phyloP scores from a whole-genome alignment of 768 basidiomycete species.

The Amanita rubescens region DNA sequence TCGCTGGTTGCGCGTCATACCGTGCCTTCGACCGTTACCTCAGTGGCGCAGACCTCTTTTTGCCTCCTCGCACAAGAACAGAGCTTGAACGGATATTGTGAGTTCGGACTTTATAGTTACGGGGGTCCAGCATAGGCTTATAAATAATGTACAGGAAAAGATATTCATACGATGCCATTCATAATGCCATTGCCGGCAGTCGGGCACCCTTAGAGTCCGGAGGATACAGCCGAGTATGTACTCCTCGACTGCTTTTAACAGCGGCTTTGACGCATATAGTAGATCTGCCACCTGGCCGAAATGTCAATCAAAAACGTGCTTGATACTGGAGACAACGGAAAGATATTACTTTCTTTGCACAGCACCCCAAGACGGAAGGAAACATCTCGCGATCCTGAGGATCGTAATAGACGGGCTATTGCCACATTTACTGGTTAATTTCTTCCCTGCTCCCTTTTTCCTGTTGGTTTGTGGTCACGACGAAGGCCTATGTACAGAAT shows the following conservation, averaged over 20 bases:
- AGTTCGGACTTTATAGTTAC: conserved; percentile 21
- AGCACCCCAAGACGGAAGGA: conserved; percentile 17
- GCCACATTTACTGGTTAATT: conserved; percentile 24
- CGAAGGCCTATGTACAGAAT: background rate
- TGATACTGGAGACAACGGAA: conserved; percentile 59
- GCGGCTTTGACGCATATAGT: background rate
- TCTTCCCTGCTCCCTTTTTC: background rate
- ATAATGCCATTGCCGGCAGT: conserved; percentile 69
- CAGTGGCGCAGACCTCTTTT: conserved; percentile 61
- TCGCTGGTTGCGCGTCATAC: conserved; percentile 77
- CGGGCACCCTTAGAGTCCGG: conserved; percentile 54
- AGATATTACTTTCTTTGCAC: conserved; percentile 62
- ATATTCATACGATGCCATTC: conserved; percentile 75
- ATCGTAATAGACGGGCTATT: conserved; percentile 30
- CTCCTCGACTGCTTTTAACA: background rate
- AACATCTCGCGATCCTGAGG: conserved; percentile 26
- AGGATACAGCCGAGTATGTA: conserved; percentile 39
- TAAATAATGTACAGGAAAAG: conserved; percentile 40
- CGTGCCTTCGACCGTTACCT: conserved; percentile 71
- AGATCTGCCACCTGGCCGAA: conserved; percentile 69
- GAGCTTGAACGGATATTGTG: conserved; percentile 72
- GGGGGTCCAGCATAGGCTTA: background rate
- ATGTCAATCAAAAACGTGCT: conserved; percentile 65
- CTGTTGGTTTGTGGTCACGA: background rate
- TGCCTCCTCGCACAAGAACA: conserved; percentile 53